These are phyloP conservation scores for Kickxella alabastrina DNA, from an alignment of 192 early-diverging fungal species.

Conservation along the genomic window DNA sequence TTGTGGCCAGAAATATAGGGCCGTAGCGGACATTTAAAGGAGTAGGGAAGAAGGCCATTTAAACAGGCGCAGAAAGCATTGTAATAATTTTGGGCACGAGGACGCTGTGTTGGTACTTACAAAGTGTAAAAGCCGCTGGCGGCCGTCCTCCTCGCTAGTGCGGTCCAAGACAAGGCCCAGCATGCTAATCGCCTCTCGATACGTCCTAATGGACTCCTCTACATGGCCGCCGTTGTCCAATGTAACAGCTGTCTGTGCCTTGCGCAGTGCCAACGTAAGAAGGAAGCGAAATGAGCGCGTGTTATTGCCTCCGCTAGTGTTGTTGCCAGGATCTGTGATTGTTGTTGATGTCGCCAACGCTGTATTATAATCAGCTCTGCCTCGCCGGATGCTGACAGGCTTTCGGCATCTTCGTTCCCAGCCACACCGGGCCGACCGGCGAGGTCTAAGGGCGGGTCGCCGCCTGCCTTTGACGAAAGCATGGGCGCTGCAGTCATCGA, in stretches of 20 bases:
- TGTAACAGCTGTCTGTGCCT: constrained; percentile 52
- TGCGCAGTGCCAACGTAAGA: constrained; percentile 49
- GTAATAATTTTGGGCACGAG: not conserved
- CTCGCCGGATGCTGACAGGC: not conserved
- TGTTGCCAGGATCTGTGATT: constrained; percentile 3
- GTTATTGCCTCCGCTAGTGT: constrained; percentile 36
- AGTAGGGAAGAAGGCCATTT: no score
- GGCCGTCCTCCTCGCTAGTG: constrained; percentile 47
- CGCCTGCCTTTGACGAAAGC: constrained; percentile 17
- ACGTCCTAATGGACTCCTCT: constrained; percentile 48
- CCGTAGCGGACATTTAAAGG: no score
- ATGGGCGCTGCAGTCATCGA: constrained; percentile 8
- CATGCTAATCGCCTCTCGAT: constrained; percentile 56
- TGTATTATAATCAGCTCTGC: not conserved
- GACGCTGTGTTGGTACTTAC: constrained; percentile 20
- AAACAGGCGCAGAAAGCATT: no score
- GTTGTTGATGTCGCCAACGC: constrained; percentile 4
- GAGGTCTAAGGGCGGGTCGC: constrained; percentile 17
- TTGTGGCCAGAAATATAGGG: no score
- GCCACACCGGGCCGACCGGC: not conserved
- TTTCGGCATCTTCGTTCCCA: not conserved
- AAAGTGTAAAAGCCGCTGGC: constrained; percentile 52
- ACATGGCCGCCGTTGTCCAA: constrained; percentile 51
- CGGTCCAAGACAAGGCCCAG: constrained; percentile 50
- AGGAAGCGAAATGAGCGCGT: constrained; percentile 54